These are phyloP conservation scores for Hypsizygus ulmarius DNA, from an alignment of 1,284 basidiomycete species.

Conservation along the genomic window DNA sequence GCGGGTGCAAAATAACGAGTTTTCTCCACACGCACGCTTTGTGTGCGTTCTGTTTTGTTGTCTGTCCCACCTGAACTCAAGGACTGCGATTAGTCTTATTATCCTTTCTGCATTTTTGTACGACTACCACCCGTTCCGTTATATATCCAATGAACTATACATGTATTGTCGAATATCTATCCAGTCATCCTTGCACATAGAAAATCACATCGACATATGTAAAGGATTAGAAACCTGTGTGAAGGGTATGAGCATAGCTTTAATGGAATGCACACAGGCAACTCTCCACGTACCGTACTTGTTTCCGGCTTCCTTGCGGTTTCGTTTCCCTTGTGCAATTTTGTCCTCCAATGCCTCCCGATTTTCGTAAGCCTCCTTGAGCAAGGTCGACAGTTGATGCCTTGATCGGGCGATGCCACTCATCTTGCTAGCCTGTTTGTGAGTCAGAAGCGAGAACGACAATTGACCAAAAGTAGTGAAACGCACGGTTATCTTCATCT, in stretches of 20 bases:
- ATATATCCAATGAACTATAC: background rate
- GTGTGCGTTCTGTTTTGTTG: slow-evolving; percentile 2
- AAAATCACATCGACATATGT: slow-evolving; percentile 3
- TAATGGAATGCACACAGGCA: background rate
- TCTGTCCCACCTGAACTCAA: background rate
- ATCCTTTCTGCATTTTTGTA: slow-evolving; percentile 7
- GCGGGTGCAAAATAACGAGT: slow-evolving; percentile 50
- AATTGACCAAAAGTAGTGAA: slow-evolving; percentile 4
- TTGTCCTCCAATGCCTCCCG: slow-evolving; percentile 74
- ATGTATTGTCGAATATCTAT: background rate
- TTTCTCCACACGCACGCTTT: background rate
- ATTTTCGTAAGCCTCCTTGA: slow-evolving; percentile 77
- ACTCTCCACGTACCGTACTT: slow-evolving; percentile 64
- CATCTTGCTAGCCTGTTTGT: slow-evolving; percentile 58
- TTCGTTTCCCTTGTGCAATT: slow-evolving; percentile 75
- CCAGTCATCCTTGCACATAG: slow-evolving; percentile 3
- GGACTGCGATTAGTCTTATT: slow-evolving; percentile 2
- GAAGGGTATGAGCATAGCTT: slow-evolving; percentile 1
- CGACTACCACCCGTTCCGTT: background rate
- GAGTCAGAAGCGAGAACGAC: background rate
- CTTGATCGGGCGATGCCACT: slow-evolving; percentile 66
- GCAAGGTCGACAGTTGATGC: slow-evolving; percentile 72
- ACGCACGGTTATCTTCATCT: slow-evolving; percentile 70
- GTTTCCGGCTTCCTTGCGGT: slow-evolving; percentile 82
- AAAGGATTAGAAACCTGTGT: slow-evolving; percentile 24